Evolutionary conservation across 140 eudicot genomes (phyloP).

Genomic region (Anethum foeniculum): DNA sequence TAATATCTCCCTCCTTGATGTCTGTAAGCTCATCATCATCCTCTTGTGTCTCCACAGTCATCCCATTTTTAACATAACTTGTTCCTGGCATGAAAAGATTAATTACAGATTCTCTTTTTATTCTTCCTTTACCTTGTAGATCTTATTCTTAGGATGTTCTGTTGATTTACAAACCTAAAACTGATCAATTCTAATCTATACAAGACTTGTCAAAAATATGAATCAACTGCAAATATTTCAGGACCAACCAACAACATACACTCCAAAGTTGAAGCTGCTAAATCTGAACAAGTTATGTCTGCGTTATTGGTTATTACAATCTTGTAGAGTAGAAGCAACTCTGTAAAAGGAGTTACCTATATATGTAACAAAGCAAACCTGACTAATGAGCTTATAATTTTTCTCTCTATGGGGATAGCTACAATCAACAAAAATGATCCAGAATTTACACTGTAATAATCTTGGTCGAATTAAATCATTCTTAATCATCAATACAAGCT

Average conservation of each 20-base stretch:
- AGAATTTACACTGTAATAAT: too few species aligned
- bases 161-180: not conserved
- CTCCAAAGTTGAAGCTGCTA: not conserved
- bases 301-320: not conserved
- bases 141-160: not conserved
- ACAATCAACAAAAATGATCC: too few species aligned
- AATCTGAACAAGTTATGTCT: not conserved
- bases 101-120: not conserved
- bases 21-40: not conserved
- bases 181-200: not conserved
- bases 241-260: not conserved
- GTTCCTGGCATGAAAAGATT: not conserved
- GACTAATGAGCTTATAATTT: too few species aligned
- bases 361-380: too few species aligned
- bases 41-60: not conserved
- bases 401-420: too few species aligned
- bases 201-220: not conserved
- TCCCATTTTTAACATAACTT: not conserved
- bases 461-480: too few species aligned
- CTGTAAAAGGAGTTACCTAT: too few species aligned
- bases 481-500: too few species aligned
- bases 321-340: not conserved
- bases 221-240: not conserved
- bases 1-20: not conserved
- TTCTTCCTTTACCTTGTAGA: not conserved